These are phyloP conservation scores for Brettanomyces naardenensis DNA, from an alignment of 805 yeast genomes.

Conservation along the genomic window DNA sequence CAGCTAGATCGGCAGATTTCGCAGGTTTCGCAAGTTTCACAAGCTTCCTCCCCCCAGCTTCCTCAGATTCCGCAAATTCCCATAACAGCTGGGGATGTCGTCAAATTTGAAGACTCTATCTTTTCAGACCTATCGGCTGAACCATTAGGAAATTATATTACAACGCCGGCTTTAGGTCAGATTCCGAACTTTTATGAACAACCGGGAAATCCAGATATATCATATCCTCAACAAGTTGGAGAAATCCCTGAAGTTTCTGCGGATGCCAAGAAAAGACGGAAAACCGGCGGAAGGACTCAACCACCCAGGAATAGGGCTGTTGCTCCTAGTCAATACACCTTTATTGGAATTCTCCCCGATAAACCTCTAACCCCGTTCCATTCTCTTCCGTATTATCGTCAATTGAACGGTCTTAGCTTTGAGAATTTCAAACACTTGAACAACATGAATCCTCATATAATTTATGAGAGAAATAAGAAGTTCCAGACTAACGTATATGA, in stretches of 20 bases:
- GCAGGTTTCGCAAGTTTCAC: too few species aligned
- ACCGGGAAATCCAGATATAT: too few species aligned
- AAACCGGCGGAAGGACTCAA: too few species aligned
- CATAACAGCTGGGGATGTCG: not conserved
- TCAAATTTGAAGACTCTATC: not conserved
- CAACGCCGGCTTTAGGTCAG: not conserved
- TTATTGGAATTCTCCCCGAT: constrained; percentile 1
- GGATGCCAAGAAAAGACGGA: too few species aligned
- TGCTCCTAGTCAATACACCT: not conserved
- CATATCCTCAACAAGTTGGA: too few species aligned
- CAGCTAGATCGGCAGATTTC: too few species aligned
- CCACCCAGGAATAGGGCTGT: not conserved
- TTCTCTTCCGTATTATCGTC: constrained; percentile 2
- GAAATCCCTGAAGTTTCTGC: too few species aligned
- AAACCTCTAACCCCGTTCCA: constrained; percentile 2
- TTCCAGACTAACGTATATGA: constrained; percentile 12
- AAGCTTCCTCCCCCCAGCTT: not conserved
- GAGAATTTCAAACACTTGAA: constrained; percentile 8
- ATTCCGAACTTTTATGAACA: not conserved
- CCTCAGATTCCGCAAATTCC: not conserved
- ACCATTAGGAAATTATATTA: constrained; percentile 1
- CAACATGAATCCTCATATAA: constrained; percentile 4
- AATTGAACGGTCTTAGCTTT: constrained; percentile 6
- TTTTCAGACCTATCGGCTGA: constrained; percentile 1
- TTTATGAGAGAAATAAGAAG: constrained; percentile 14